Percentiles rank a stretch among this genome's conserved stretches.
Conservation (phyloP, 805 yeast genomes). For the Kurtzmaniella fragi region DNA sequence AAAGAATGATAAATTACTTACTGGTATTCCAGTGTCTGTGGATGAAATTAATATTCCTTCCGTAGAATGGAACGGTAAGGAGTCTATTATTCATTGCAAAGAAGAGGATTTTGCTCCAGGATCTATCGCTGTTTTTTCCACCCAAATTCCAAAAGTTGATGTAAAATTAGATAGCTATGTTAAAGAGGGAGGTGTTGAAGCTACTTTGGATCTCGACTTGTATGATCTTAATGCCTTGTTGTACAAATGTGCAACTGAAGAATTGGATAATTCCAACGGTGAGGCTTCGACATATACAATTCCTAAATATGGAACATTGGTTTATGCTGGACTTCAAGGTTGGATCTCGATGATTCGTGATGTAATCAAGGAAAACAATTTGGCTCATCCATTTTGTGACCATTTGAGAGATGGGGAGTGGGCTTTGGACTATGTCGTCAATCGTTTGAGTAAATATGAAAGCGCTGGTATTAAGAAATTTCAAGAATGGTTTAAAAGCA, state of each 20-base stretch:
- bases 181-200: slow-evolving; percentile 73
- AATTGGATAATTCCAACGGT: slow-evolving; percentile 73
- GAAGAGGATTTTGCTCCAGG: slow-evolving; percentile 73
- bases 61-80: slow-evolving; percentile 39
- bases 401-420: slow-evolving; percentile 81
- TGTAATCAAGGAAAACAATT: slow-evolving; percentile 63
- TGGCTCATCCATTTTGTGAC: slow-evolving; percentile 78
- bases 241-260: slow-evolving; percentile 82
- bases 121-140: slow-evolving; percentile 77
- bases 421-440: slow-evolving; percentile 77
- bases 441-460: slow-evolving; percentile 55
- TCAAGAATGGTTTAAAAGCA: slow-evolving; percentile 60
- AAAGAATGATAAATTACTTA: slow-evolving; percentile 37
- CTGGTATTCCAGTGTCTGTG: slow-evolving; percentile 64
- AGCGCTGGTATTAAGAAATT: slow-evolving; percentile 50
- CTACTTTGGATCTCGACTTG: slow-evolving; percentile 55
- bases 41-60: slow-evolving; percentile 47
- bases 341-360: slow-evolving; percentile 69
- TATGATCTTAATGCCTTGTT: slow-evolving; percentile 71
- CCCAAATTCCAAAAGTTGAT: slow-evolving; percentile 64
- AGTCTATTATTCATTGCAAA: slow-evolving; percentile 55
- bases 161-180: slow-evolving; percentile 58
- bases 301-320: slow-evolving; percentile 69
- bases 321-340: slow-evolving; percentile 90
- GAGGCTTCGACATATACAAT: slow-evolving; percentile 66